Percentiles rank a stretch among this genome's conserved stretches.
phyloP scores from a whole-genome alignment of 495 filamentous ascomycete genomes.

The Cercophora samala region DNA sequence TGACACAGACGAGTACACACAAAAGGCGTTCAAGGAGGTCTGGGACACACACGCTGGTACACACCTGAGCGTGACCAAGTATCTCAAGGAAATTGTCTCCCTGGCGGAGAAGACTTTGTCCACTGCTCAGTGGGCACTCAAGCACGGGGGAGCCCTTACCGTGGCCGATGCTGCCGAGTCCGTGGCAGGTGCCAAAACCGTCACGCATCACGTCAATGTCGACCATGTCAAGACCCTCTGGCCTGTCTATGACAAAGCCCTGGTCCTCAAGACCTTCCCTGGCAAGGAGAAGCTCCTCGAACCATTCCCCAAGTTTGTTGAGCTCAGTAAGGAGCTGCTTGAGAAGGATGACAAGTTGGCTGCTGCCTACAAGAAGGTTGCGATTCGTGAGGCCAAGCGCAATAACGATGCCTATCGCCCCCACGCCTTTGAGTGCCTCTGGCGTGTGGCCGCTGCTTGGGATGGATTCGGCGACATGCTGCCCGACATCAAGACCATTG shows the following conservation, averaged over 20 bases:
- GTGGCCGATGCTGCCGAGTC: slow-evolving; percentile 69
- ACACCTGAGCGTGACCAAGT: slow-evolving; percentile 72
- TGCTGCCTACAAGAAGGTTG: slow-evolving; percentile 55
- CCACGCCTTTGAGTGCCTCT: slow-evolving; percentile 68
- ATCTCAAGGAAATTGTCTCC: slow-evolving; percentile 74
- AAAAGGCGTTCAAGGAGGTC: slow-evolving; percentile 69
- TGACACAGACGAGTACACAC: slow-evolving; percentile 73
- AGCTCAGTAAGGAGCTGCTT: slow-evolving; percentile 60
- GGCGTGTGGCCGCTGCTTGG: slow-evolving; percentile 62
- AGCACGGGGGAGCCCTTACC: slow-evolving; percentile 79
- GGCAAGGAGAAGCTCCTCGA: slow-evolving; percentile 88
- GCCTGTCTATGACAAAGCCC: slow-evolving; percentile 74
- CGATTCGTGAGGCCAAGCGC: slow-evolving; percentile 83
- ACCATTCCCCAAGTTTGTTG: slow-evolving; percentile 74
- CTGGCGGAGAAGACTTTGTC: slow-evolving; percentile 64
- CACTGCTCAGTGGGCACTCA: slow-evolving; percentile 81
- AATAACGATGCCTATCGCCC: slow-evolving; percentile 79
- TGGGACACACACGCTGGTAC: slow-evolving; percentile 91
- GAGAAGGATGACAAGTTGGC: slow-evolving; percentile 44
- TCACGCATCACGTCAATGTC: slow-evolving; percentile 49
- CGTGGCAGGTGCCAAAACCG: slow-evolving; percentile 44
- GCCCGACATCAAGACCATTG: slow-evolving; percentile 61
- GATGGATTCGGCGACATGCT: slow-evolving; percentile 62
- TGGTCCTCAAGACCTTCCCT: slow-evolving; percentile 86
- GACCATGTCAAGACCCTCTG: slow-evolving; percentile 64